Evolutionary conservation across 208 protist genomes (phyloP).

Genomic region (Leishmania turanica): DNA sequence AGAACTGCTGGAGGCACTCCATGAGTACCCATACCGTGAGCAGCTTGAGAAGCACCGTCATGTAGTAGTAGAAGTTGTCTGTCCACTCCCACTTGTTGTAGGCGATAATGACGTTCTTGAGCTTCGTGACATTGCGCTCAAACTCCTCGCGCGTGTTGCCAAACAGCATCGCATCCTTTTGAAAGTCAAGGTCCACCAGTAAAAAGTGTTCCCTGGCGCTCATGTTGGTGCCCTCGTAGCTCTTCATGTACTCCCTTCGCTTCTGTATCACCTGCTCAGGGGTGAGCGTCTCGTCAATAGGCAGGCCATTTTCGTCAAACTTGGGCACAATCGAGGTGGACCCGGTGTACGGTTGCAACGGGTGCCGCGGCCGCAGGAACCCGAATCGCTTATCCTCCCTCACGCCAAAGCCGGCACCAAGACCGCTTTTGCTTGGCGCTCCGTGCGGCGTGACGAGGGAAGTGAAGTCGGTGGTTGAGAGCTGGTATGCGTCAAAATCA

Average conservation of each 20-base stretch:
- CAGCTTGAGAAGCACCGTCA: constrained; percentile 65
- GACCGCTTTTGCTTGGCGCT: constrained; percentile 37
- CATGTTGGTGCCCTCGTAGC: constrained; percentile 78
- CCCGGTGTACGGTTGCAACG: constrained; percentile 60
- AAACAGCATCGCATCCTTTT: constrained; percentile 85
- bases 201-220: constrained; percentile 84
- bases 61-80: constrained; percentile 89
- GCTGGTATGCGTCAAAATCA: constrained; percentile 76
- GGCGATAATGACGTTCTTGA: constrained; percentile 81
- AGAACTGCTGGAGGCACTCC: constrained; percentile 84
- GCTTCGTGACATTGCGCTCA: constrained; percentile 73
- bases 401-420: constrained; percentile 85
- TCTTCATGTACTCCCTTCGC: constrained; percentile 81
- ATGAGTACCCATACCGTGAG: constrained; percentile 73
- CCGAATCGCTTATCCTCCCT: constrained; percentile 80
- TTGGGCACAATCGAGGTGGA: constrained; percentile 59
- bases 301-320: constrained; percentile 63
- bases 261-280: constrained; percentile 66
- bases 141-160: constrained; percentile 85
- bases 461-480: constrained; percentile 80
- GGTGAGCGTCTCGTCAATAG: constrained; percentile 66
- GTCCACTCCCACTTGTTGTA: constrained; percentile 86
- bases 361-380: constrained; percentile 74
- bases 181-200: constrained; percentile 88
- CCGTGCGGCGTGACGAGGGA: constrained; percentile 76